A percentile compares a stretch with the other conserved stretches of the same genome.
phyloP scores from a whole-genome alignment of 441 rosid genomes.

The Jatropha podagrica region DNA sequence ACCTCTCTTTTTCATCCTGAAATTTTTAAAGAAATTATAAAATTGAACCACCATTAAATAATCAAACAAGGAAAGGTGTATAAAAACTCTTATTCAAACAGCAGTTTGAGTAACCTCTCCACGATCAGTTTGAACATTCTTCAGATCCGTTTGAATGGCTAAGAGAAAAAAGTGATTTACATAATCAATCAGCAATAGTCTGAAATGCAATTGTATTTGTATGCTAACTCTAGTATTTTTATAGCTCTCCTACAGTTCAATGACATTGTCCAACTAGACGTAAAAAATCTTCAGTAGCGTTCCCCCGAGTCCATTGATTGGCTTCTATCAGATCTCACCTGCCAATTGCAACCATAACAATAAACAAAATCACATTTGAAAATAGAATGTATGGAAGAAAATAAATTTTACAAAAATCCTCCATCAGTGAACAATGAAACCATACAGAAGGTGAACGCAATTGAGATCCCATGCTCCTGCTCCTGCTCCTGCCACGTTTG shows the following conservation, averaged over 20 bases:
- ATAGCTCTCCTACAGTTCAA: not conserved
- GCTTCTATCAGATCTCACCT: slow-evolving; percentile 50
- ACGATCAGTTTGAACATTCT: not conserved
- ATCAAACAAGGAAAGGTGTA: not conserved
- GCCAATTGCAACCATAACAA: slow-evolving; percentile 22
- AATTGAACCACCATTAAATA: no score
- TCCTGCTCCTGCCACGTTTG: slow-evolving; percentile 33
- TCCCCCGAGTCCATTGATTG: slow-evolving; percentile 20
- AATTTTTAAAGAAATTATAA: no score
- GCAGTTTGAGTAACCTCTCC: not conserved
- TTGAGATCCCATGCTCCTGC: slow-evolving; percentile 22
- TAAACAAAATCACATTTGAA: not conserved
- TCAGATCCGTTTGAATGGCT: not conserved
- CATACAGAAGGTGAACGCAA: slow-evolving; percentile 44
- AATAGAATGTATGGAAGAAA: not conserved
- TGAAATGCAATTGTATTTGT: not conserved
- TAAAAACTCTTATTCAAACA: not conserved
- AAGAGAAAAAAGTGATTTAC: not conserved
- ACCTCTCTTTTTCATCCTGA: no score
- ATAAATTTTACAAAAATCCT: not conserved
- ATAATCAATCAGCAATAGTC: not conserved
- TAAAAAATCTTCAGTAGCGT: slow-evolving; percentile 1
- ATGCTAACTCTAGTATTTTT: no score
- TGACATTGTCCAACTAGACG: not conserved
- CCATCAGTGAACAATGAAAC: not conserved